Conservation (phyloP, 2,329 filamentous ascomycete species). For the Fusarium vanettenii region DNA sequence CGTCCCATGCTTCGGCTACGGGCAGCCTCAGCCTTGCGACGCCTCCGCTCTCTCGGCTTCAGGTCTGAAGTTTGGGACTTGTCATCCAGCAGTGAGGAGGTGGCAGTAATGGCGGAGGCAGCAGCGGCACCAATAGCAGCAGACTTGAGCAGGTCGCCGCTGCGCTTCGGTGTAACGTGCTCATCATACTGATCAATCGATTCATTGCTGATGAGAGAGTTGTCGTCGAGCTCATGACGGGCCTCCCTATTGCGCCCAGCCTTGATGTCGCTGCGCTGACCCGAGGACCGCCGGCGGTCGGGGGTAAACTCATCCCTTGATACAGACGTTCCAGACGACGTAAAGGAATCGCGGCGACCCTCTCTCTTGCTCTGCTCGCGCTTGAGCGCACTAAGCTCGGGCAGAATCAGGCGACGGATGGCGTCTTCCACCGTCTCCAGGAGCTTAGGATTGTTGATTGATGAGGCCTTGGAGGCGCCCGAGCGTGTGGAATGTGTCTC, state of each 20-base stretch:
- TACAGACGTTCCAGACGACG: conserved; percentile 65
- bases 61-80: conserved; percentile 61
- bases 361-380: conserved; percentile 86
- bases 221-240: conserved; percentile 65
- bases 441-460: conserved; percentile 91
- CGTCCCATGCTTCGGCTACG: conserved; percentile 57
- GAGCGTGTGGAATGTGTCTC: conserved; percentile 66
- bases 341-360: conserved; percentile 74
- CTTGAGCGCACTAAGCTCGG: conserved; percentile 91
- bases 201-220: conserved; percentile 60
- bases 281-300: conserved; percentile 71
- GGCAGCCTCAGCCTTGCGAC: conserved; percentile 63
- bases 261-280: conserved; percentile 62
- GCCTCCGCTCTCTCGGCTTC: conserved; percentile 62
- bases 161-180: conserved; percentile 58
- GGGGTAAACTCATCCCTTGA: conserved; percentile 68
- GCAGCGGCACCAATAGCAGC: conserved; percentile 60
- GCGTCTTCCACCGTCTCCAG: conserved; percentile 94
- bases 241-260: conserved; percentile 64
- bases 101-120: conserved; percentile 47
- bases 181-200: conserved; percentile 56
- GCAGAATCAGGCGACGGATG: conserved; percentile 88
- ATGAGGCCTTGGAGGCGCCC: conserved; percentile 73
- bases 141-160: conserved; percentile 57
- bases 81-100: conserved; percentile 49